A percentile compares a stretch with the other conserved stretches of the same genome.
These are phyloP conservation scores for Xanthoconium purpureum DNA, from an alignment of 768 basidiomycete genomes.

Conservation along the genomic window DNA sequence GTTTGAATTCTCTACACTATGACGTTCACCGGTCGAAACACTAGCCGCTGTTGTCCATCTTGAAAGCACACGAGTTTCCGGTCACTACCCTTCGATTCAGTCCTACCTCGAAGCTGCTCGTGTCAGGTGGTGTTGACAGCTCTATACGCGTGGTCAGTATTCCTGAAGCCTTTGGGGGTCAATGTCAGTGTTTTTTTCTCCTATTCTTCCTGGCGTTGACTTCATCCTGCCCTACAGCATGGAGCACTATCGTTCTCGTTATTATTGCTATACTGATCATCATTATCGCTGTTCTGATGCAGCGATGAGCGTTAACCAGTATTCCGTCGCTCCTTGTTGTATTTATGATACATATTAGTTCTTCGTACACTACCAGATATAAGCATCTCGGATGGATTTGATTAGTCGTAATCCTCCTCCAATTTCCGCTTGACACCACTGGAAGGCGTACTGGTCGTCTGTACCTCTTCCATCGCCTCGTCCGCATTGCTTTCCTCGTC, in stretches of 20 bases:
- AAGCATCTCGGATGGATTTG: background rate
- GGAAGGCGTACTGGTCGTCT: constrained; percentile 47
- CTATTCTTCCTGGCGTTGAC: constrained; percentile 26
- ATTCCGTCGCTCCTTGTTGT: constrained; percentile 7
- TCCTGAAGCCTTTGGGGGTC: constrained; percentile 50
- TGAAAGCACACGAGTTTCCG: constrained; percentile 94
- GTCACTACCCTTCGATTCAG: constrained; percentile 89
- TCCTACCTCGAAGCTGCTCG: constrained; percentile 71
- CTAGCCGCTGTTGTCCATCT: constrained; percentile 84
- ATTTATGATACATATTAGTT: constrained; percentile 33
- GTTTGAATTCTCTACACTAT: background rate
- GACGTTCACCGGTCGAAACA: background rate
- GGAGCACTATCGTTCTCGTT: constrained; percentile 39
- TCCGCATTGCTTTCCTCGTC: constrained; percentile 55
- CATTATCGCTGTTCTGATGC: constrained; percentile 42
- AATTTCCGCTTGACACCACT: constrained; percentile 76
- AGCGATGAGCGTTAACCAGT: constrained; percentile 15
- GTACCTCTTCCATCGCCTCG: constrained; percentile 79
- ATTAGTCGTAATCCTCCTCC: constrained; percentile 81
- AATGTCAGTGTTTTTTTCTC: constrained; percentile 44
- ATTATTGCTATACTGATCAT: constrained; percentile 42
- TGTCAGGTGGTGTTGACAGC: constrained; percentile 91
- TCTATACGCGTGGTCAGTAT: constrained; percentile 77
- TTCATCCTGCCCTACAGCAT: constrained; percentile 33
- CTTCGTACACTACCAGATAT: constrained; percentile 8